Base-by-base conservation (phyloP, 2,329 filamentous ascomycete species). In the Aspergillus fijiensis region DNA sequence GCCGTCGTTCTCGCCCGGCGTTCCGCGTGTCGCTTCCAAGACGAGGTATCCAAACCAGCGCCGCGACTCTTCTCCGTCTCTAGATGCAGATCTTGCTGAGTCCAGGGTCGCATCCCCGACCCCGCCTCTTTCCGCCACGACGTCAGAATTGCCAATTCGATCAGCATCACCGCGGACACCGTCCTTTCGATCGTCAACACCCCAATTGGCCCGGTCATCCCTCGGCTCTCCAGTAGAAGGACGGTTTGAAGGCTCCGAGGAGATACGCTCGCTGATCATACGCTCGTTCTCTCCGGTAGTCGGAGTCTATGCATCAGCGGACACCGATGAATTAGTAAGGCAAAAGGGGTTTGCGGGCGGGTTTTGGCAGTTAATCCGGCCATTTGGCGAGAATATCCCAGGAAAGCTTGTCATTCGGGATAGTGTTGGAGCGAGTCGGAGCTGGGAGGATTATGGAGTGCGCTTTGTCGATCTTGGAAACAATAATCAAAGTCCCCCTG, bases 371-470 rank as follows among this genome's bases (percentile, higher is more conserved):
- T 80, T 99, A 25, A 79, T 99, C 58, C 84, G 94, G 54, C 94
- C 95, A 0, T 99, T 96, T 78, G 95, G 95, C 31, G 95, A 99
- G 77, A 85, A 84, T 16, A 84, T 98, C 0, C 86, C 89, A 53
- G 95, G 95, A 31, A 96, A 95, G 71, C 89, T 99, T 55, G 90
- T 90, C 3, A 89, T 98, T 58, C 83, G 95, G 68, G 95, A 99
- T 76, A 97, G 93, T 72, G 87, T 91, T 67, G 94, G 95, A 9
- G 86, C 89, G 49, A 93, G 92, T 72, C 87, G 87, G 71, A 85
- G 86, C 45, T 94, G 90, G 80, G 94, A 97, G 58, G 92, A 98
- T 74, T 99, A 92, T 76, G 89, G 91, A 1, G 84, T 99, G 60
- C 89, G 92, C 58, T 97, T 99, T 74, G 87, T 89, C 5, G 85